Conservation (phyloP, 139 green algal species). For the Deuterostichococcus epilithicus region DNA sequence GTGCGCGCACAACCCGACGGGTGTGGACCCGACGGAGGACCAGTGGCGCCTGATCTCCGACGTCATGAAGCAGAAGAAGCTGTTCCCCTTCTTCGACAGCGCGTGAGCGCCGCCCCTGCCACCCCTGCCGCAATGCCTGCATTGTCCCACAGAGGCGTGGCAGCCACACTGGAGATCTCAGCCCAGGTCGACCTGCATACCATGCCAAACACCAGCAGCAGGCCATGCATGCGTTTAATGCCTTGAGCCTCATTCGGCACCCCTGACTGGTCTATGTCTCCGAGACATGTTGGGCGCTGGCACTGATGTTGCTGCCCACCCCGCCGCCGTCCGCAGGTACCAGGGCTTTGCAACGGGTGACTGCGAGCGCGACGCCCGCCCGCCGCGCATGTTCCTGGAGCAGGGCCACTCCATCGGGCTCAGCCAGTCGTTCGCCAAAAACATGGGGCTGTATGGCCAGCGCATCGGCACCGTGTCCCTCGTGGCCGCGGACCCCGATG, state of each 20-base stretch:
- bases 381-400: constrained; percentile 74
- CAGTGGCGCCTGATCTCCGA: constrained; percentile 72
- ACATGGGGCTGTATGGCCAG: constrained; percentile 88
- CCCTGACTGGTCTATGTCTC: too few species aligned
- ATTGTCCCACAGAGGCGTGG: background rate
- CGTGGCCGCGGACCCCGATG: constrained; percentile 19
- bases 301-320: too few species aligned
- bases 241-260: too few species aligned
- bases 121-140: too few species aligned
- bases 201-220: too few species aligned
- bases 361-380: constrained; percentile 68
- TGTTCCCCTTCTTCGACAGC: constrained; percentile 91
- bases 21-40: constrained; percentile 83
- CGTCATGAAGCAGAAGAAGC: constrained; percentile 63
- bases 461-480: constrained; percentile 47
- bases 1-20: constrained; percentile 92
- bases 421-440: constrained; percentile 73
- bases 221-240: too few species aligned
- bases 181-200: too few species aligned
- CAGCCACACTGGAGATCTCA: background rate
- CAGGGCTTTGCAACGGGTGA: constrained; percentile 87
- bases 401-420: constrained; percentile 66
- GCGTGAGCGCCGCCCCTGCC: constrained; percentile 19
- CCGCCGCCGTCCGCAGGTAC: background rate
- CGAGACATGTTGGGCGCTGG: too few species aligned